Percentiles rank a stretch among this genome's conserved stretches.
Evolutionary conservation across 2,329 filamentous ascomycete genomes (phyloP).

Genomic region (Exophiala aquamarina): DNA sequence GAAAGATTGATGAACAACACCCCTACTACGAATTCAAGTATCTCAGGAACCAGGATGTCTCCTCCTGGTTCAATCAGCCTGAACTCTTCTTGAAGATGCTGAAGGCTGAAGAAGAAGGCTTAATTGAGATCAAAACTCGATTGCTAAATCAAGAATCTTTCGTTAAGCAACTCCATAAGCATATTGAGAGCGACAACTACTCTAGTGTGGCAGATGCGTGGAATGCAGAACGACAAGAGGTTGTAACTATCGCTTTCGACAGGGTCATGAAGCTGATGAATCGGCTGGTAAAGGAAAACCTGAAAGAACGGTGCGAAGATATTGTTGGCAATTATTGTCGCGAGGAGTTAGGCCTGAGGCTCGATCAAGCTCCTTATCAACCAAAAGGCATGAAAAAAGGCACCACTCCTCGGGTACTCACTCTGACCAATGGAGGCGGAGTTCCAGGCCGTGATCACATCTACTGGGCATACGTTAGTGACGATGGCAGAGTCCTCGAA

Average conservation of each 20-base stretch:
- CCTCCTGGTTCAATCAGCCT: conserved; percentile 76
- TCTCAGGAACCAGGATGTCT: conserved; percentile 81
- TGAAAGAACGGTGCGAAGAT: conserved; percentile 92
- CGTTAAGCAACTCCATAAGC: conserved; percentile 71
- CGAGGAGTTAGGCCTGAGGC: conserved; percentile 81
- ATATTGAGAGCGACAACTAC: conserved; percentile 93
- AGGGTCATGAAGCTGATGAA: conserved; percentile 83
- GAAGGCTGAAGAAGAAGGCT: conserved; percentile 89
- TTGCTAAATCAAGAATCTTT: conserved; percentile 76
- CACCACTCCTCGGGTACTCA: conserved; percentile 81
- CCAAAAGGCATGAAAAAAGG: conserved; percentile 89
- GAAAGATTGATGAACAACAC: conserved; percentile 90
- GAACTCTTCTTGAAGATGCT: conserved; percentile 96
- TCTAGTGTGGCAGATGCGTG: conserved; percentile 93
- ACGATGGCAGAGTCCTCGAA: conserved; percentile 85
- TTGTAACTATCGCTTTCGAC: conserved; percentile 75
- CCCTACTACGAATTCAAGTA: conserved; percentile 99
- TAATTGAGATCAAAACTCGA: conserved; percentile 80
- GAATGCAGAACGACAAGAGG: conserved; percentile 84
- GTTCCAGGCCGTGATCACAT: conserved; percentile 73
- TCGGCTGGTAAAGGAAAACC: conserved; percentile 90
- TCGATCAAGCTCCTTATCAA: conserved; percentile 95
- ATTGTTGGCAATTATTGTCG: conserved; percentile 84
- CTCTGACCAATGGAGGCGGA: conserved; percentile 82
- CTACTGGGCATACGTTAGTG: conserved; percentile 89